Evolutionary conservation across 2,329 filamentous ascomycete species (phyloP).

Genomic region (Ceratocystis smalleyi): DNA sequence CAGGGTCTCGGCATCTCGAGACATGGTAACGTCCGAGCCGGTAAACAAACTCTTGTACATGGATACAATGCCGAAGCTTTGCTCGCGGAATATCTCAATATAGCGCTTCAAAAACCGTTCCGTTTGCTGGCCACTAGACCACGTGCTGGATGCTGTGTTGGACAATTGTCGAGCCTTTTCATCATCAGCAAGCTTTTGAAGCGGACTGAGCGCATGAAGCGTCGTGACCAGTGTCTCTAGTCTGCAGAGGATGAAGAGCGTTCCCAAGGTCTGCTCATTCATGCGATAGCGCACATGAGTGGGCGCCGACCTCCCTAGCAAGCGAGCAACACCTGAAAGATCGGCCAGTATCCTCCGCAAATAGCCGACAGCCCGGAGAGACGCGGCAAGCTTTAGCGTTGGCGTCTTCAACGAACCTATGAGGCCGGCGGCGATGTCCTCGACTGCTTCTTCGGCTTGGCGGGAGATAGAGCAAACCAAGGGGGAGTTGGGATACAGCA

Average conservation of each 20-base stretch:
- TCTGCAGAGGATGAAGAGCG: constrained; percentile 75
- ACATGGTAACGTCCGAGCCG: constrained; percentile 8
- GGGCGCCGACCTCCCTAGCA: constrained; percentile 5
- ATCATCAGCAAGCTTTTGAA: constrained; percentile 79
- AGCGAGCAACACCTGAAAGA: constrained; percentile 19
- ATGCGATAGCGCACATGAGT: constrained; percentile 8
- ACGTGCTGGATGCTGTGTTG: constrained; percentile 28
- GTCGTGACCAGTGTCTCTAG: constrained; percentile 64
- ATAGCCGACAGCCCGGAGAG: constrained; percentile 84
- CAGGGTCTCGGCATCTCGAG: constrained; percentile 14
- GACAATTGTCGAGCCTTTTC: constrained; percentile 43
- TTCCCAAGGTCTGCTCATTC: constrained; percentile 54
- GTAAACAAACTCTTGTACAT: constrained; percentile 88
- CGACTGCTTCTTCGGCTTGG: constrained; percentile 78
- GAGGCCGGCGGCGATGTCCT: constrained; percentile 72
- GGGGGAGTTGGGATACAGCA: constrained; percentile 63
- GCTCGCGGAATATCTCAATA: constrained; percentile 93
- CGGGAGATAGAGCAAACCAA: constrained; percentile 56
- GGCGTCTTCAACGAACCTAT: constrained; percentile 62
- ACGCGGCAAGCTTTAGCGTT: constrained; percentile 71
- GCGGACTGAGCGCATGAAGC: constrained; percentile 66
- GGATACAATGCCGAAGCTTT: constrained; percentile 88
- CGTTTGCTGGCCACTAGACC: constrained; percentile 72
- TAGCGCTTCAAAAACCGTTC: constrained; percentile 89
- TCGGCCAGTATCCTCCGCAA: constrained; percentile 75